A percentile compares a stretch with the other conserved stretches of the same genome.
Evolutionary conservation across 2,329 filamentous ascomycete species (phyloP).

Genomic region (Neofusicoccum parvum): DNA sequence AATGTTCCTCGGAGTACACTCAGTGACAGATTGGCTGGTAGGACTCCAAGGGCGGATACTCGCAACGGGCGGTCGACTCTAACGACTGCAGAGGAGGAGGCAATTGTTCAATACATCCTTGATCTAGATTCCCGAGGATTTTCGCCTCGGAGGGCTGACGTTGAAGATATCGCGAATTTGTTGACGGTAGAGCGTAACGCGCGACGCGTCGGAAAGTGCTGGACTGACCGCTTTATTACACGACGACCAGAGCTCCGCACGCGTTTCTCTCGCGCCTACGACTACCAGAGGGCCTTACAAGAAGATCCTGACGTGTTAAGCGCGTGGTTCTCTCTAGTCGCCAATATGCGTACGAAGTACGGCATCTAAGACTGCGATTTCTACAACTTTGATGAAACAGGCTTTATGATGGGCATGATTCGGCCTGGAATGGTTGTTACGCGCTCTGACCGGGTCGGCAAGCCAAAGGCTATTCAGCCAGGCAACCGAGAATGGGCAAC

Average conservation of each 20-base stretch:
- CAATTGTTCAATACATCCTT: too few relatives aligned
- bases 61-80: too few relatives aligned
- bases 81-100: too few relatives aligned
- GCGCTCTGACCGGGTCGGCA: slow-evolving; percentile 25
- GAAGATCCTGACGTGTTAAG: slow-evolving; percentile 22
- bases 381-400: slow-evolving; percentile 33
- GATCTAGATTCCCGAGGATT: too few relatives aligned
- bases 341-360: slow-evolving; percentile 18
- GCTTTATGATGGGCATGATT: slow-evolving; percentile 38
- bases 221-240: slow-evolving; percentile 25
- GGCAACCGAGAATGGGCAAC: slow-evolving; percentile 34
- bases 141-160: too few relatives aligned
- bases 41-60: too few relatives aligned
- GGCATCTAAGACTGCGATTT: slow-evolving; percentile 24
- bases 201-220: slow-evolving; percentile 23
- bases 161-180: too few relatives aligned
- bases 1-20: too few relatives aligned
- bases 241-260: slow-evolving; percentile 23
- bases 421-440: slow-evolving; percentile 30
- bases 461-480: slow-evolving; percentile 28
- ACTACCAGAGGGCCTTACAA: slow-evolving; percentile 21
- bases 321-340: slow-evolving; percentile 15
- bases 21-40: too few relatives aligned
- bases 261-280: too few relatives aligned
- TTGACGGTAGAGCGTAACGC: too few relatives aligned